Evolutionary conservation across 306 rosid genomes (phyloP).

Genomic region (Rosa rugosa): DNA sequence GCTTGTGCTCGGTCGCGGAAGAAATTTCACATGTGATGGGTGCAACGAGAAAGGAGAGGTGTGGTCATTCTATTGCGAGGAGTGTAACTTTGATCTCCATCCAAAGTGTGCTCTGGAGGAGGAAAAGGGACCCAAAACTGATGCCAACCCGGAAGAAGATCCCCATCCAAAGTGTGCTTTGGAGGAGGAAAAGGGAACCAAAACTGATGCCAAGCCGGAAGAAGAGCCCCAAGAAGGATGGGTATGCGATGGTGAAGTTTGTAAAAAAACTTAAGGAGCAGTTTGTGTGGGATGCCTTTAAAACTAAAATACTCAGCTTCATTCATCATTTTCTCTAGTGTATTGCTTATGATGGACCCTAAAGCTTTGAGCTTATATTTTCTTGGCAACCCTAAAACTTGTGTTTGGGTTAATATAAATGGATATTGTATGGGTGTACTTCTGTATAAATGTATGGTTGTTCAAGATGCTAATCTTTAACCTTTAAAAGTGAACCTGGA

Average conservation of each 20-base stretch:
- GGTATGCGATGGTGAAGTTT: constrained; percentile 61
- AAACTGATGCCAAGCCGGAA: constrained; percentile 23
- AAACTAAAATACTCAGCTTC: not conserved
- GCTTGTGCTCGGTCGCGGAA: constrained; percentile 42
- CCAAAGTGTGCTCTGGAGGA: constrained; percentile 52
- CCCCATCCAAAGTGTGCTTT: constrained; percentile 58
- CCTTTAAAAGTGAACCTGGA: not conserved
- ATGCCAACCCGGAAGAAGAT: constrained; percentile 22
- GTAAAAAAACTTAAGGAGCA: constrained; percentile 39
- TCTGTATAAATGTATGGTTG: not conserved
- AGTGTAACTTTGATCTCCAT: constrained; percentile 69
- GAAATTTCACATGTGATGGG: constrained; percentile 34
- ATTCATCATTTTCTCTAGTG: not conserved
- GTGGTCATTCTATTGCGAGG: constrained; percentile 63
- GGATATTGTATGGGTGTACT: not conserved
- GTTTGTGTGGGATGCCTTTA: constrained; percentile 7
- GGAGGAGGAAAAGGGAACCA: constrained; percentile 32
- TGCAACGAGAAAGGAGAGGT: constrained; percentile 37
- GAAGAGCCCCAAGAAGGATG: constrained; percentile 44
- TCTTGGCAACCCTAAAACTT: not conserved
- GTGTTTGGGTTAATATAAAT: not conserved
- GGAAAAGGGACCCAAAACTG: constrained; percentile 34
- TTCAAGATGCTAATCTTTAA: not conserved
- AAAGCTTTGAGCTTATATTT: not conserved
- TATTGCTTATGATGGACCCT: not conserved